A percentile compares a stretch with the other conserved stretches of the same genome.
These are phyloP conservation scores for Coemansia furcata DNA, from an alignment of 192 early-diverging fungal genomes.

Conservation along the genomic window DNA sequence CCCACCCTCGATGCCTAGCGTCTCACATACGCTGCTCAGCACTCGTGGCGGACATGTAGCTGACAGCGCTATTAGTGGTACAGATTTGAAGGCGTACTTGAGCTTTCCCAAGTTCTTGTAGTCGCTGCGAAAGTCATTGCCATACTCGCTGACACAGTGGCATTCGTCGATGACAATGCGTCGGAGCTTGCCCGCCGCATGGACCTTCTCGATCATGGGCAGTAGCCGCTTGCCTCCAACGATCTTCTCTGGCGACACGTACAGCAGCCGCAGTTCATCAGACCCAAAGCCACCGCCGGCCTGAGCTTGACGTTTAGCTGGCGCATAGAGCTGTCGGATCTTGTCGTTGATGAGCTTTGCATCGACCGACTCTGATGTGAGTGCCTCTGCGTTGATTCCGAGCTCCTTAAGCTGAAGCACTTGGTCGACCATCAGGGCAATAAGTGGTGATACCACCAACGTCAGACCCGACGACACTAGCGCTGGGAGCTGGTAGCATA, in stretches of 20 bases:
- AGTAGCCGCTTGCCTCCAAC: slow-evolving; percentile 47
- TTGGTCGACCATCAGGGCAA: slow-evolving; percentile 58
- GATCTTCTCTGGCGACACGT: slow-evolving; percentile 57
- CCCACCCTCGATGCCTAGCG: slow-evolving; percentile 53
- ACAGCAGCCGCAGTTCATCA: slow-evolving; percentile 40
- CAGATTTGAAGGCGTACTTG: slow-evolving; percentile 56
- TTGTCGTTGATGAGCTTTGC: slow-evolving; percentile 31
- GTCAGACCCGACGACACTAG: slow-evolving; percentile 43
- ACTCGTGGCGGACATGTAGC: slow-evolving; percentile 66
- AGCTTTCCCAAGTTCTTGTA: slow-evolving; percentile 54
- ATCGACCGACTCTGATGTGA: slow-evolving; percentile 48
- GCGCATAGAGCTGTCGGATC: slow-evolving; percentile 18
- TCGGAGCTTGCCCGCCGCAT: slow-evolving; percentile 36
- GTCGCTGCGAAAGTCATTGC: slow-evolving; percentile 60
- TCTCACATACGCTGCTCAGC: slow-evolving; percentile 53
- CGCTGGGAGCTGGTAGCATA: slow-evolving; percentile 57
- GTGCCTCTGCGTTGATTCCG: slow-evolving; percentile 35
- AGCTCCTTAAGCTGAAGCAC: slow-evolving; percentile 45
- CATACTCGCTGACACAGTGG: slow-evolving; percentile 55
- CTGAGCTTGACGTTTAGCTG: slow-evolving; percentile 1
- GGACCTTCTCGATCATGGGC: slow-evolving; percentile 43
- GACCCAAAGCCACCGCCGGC: not conserved
- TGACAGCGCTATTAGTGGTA: slow-evolving; percentile 75
- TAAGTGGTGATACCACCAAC: slow-evolving; percentile 55
- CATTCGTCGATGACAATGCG: slow-evolving; percentile 57